phyloP scores from a whole-genome alignment of 2,329 filamentous ascomycete genomes.

The Penicillium palitans region DNA sequence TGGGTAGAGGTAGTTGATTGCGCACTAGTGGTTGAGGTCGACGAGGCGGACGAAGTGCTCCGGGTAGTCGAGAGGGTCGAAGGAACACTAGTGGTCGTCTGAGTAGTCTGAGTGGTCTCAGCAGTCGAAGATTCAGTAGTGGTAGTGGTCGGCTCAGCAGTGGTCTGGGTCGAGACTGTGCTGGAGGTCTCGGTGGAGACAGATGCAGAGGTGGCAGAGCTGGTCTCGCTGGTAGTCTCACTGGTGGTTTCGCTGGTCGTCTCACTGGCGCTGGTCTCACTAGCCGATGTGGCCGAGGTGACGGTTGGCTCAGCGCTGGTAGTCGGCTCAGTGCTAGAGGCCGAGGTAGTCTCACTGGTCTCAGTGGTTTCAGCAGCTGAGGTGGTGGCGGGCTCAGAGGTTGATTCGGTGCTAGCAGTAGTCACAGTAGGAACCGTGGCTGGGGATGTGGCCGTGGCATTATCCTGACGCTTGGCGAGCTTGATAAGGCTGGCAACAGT shows the following conservation, averaged over 20 bases:
- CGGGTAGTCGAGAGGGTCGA: conserved; percentile 24
- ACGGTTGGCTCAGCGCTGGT: conserved; percentile 19
- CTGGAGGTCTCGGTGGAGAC: not conserved
- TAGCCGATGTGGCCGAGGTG: conserved; percentile 13
- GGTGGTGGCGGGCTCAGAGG: conserved; percentile 14
- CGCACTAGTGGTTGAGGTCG: conserved; percentile 6
- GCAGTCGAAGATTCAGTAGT: conserved; percentile 6
- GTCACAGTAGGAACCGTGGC: not conserved
- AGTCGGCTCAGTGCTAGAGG: conserved; percentile 9
- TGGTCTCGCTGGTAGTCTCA: too few species aligned
- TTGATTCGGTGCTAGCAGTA: conserved; percentile 12
- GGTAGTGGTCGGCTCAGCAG: conserved; percentile 29
- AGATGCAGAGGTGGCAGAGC: conserved; percentile 4
- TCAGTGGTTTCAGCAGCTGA: conserved; percentile 14
- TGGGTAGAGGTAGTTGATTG: conserved; percentile 24
- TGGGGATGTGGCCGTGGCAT: conserved; percentile 25
- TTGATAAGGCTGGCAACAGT: conserved; percentile 63
- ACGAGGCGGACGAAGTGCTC: conserved; percentile 11
- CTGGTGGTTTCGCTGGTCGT: not conserved
- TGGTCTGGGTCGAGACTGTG: conserved; percentile 16
- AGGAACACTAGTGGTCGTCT: conserved; percentile 16
- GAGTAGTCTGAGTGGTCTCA: conserved; percentile 7
- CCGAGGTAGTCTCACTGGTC: conserved; percentile 15
- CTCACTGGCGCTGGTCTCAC: not conserved
- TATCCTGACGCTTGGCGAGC: conserved; percentile 61